Evolutionary conservation across 345 rosid species (phyloP), one percentile per base, ranked within the genome.

Genomic region (Kandelia obovata): DNA sequence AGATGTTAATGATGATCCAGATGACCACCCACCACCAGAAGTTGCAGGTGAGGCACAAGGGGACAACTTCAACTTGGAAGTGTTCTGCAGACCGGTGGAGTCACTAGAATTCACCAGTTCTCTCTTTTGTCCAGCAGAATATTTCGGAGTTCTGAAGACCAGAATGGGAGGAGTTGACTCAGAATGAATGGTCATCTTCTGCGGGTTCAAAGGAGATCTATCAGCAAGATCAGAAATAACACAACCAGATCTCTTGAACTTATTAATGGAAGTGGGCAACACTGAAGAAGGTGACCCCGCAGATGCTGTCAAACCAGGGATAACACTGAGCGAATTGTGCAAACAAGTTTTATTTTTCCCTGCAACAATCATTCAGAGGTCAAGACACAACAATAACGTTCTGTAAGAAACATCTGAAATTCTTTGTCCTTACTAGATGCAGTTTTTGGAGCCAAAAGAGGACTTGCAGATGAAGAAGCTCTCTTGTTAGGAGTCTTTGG

Each of bases 311-410:
- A 75, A 53, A 21, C 65, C 35, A 34, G 75, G 46, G 27, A 71
- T 20, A 17, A 28, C 7, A 71, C 31, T 30, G 23, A 43, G 52
- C 5, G 75, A 71, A 21, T 76, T 63, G 17, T 63, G 62, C 58
- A 68, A 15, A 57, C 77, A 74, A 60, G 73, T 66, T 76, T 62
- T 65, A 16, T 11, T 64, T 66, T 76, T 72, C 56, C 79, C 87
- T 86, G 75, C 13, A 70, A 28, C 31, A 46, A 56, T 55, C 35
- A 57, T 9, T 43, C 7, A 32, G 35, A 58, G 61, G 49, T 57
- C 55, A 21, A 58, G 17, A 34, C 11, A 30, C 57, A 51, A 10
- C 37, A 58, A 19, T 20, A 62, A 11, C 2, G 46, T 17, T 13
- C 62, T 46, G 39, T 13, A 10, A 26, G 7, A 39, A 51, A 30